These are phyloP conservation scores for Melampsora larici-populina DNA, from an alignment of 1,284 basidiomycete genomes.

Conservation along the genomic window DNA sequence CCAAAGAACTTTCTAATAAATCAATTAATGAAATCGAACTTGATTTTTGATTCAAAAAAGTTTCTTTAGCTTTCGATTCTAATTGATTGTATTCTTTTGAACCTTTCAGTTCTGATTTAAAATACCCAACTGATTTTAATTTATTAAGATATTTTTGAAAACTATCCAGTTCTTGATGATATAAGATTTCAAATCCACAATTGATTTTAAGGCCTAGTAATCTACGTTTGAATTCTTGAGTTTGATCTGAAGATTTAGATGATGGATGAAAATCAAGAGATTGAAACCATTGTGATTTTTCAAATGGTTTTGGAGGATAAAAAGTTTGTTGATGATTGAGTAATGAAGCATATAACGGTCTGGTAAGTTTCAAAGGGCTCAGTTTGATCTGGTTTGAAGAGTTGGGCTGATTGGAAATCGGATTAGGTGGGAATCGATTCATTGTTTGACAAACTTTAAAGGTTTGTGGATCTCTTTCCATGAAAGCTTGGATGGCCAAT, in stretches of 20 bases:
- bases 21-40: background rate
- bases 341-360: conserved; percentile 37
- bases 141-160: conserved; percentile 46
- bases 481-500: conserved; percentile 81
- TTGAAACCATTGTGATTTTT: conserved; percentile 28
- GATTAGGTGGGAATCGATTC: conserved; percentile 29
- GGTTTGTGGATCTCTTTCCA: conserved; percentile 82
- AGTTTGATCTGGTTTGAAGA: background rate
- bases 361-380: background rate
- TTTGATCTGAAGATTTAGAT: conserved; percentile 8
- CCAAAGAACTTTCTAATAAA: background rate
- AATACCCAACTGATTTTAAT: conserved; percentile 64
- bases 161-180: conserved; percentile 67
- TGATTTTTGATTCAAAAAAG: background rate
- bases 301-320: conserved; percentile 39
- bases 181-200: conserved; percentile 91
- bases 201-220: conserved; percentile 23
- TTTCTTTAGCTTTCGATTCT: conserved; percentile 66
- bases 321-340: conserved; percentile 30
- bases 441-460: conserved; percentile 58
- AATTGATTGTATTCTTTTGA: conserved; percentile 70
- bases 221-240: conserved; percentile 32
- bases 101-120: conserved; percentile 69
- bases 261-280: background rate
- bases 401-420: background rate